Base-by-base conservation (phyloP, 2,329 filamentous ascomycete species). In the Penicillium decumbens region DNA sequence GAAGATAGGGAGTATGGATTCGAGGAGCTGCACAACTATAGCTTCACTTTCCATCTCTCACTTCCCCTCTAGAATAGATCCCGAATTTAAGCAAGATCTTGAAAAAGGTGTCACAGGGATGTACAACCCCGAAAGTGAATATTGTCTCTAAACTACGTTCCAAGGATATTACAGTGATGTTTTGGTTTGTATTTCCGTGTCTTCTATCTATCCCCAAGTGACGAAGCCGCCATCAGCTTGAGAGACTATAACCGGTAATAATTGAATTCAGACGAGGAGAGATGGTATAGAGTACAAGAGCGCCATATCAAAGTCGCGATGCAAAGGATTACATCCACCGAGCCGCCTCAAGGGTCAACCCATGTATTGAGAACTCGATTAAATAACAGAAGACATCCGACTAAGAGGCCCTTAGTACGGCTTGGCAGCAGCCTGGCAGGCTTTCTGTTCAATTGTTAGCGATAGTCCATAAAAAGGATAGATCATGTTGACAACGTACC, bases 371-470 rank as follows among this genome's bases (percentile, higher is more conserved):
- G 18, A 42, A 38, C 10, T 33, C 25, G n/a, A 28, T 27, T 20
- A 9, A 48, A 28, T 18, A 42, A 42, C 9, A 13, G 20, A 29
- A 20, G 15, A 42, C 27, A 42, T 6, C 27, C 28, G n/a, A 20
- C 38, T 24, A 28, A 23, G 12, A 53, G 37, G 10, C 44, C 41
- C 47, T 69, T 83, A 89, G 75, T 89, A 88, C 63, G 77, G 82
- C 72, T 78, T 82, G 47, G 88, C 85, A 62, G 88, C 87, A 58
- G 81, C 76, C 78, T 92, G 88, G 80, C 88, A 92, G 49, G 88
- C 87, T 80, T 91, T 92, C 79, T 82, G 57, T 63, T 56, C 46
- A 37, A 42, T 28, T 30, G 48, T 72, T 65, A 72, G 64, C 51
- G 59, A 40, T 40, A 40, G 6, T 35, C n/a, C 5, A 35, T 25